These are phyloP conservation scores for Acarospora socialis DNA, from an alignment of 2,329 filamentous ascomycete species.

Conservation along the genomic window DNA sequence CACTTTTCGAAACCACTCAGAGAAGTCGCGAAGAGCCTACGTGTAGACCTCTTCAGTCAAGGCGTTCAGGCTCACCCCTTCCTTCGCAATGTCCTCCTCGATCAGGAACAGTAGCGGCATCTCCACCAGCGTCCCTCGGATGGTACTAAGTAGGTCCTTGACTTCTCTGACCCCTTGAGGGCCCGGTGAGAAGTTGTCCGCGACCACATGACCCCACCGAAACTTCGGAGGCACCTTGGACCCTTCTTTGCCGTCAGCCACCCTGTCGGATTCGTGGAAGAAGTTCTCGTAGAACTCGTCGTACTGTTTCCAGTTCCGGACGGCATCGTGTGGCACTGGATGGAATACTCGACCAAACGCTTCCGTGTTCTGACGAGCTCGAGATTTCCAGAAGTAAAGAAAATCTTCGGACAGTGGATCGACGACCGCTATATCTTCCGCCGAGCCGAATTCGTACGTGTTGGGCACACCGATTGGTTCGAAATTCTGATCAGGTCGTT, in stretches of 20 bases:
- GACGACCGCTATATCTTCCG: slow-evolving; percentile 36
- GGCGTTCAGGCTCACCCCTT: slow-evolving; percentile 56
- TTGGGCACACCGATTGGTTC: slow-evolving; percentile 44
- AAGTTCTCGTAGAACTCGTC: slow-evolving; percentile 49
- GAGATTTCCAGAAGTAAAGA: slow-evolving; percentile 42
- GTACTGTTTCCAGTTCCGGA: slow-evolving; percentile 46
- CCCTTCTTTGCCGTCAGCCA: slow-evolving; percentile 31
- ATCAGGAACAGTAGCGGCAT: slow-evolving; percentile 84
- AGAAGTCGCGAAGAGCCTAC: neutral
- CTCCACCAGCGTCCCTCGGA: slow-evolving; percentile 64
- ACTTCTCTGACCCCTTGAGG: slow-evolving; percentile 56
- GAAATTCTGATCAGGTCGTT: slow-evolving; percentile 43
- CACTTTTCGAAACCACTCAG: neutral
- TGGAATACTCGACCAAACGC: slow-evolving; percentile 49
- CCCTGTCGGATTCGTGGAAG: slow-evolving; percentile 33
- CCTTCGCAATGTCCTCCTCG: slow-evolving; percentile 73
- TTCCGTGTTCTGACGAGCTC: slow-evolving; percentile 44
- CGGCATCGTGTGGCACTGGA: slow-evolving; percentile 43
- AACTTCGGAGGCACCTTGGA: slow-evolving; percentile 42
- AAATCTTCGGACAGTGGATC: slow-evolving; percentile 45
- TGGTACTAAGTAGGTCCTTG: slow-evolving; percentile 51
- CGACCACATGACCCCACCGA: slow-evolving; percentile 76
- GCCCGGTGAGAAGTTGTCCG: slow-evolving; percentile 50
- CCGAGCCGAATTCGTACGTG: slow-evolving; percentile 37
- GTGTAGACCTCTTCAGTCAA: slow-evolving; percentile 64